These are phyloP conservation scores for Comarum palustre DNA, from an alignment of 306 rosid genomes.

Conservation along the genomic window DNA sequence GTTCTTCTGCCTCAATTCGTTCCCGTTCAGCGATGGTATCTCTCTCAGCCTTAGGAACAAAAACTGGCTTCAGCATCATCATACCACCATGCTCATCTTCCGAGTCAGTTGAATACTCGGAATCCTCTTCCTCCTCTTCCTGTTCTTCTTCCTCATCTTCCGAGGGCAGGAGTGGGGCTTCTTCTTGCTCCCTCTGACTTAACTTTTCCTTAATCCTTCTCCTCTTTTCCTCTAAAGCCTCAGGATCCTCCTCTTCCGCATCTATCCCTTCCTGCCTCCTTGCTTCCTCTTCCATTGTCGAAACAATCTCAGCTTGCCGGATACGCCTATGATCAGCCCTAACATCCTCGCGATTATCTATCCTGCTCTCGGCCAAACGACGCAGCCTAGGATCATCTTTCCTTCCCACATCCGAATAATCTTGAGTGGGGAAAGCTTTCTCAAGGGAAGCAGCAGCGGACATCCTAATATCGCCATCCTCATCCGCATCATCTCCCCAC, in stretches of 20 bases:
- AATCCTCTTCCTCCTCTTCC: constrained; percentile 72
- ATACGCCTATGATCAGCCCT: constrained; percentile 91
- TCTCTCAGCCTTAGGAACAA: constrained; percentile 90
- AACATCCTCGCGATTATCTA: constrained; percentile 84
- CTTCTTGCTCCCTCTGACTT: constrained; percentile 84
- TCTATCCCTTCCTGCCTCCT: constrained; percentile 85
- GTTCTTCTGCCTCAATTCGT: constrained; percentile 85
- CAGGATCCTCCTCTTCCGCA: constrained; percentile 69
- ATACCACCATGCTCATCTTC: constrained; percentile 81
- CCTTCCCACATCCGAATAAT: constrained; percentile 45
- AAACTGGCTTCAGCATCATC: constrained; percentile 92
- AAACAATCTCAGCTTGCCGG: constrained; percentile 90
- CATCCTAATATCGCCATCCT: constrained; percentile 67
- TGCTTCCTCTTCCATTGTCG: constrained; percentile 81
- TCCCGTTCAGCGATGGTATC: constrained; percentile 93
- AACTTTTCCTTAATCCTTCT: constrained; percentile 62
- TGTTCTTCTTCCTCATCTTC: constrained; percentile 74
- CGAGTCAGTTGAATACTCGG: constrained; percentile 90
- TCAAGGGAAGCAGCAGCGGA: constrained; percentile 60
- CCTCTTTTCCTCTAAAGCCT: constrained; percentile 78
- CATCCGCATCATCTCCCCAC: constrained; percentile 78
- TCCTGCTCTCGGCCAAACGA: constrained; percentile 69
- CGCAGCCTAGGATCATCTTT: constrained; percentile 82
- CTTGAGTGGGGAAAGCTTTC: constrained; percentile 63
- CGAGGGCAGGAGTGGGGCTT: constrained; percentile 45